A percentile compares a stretch with the other conserved stretches of the same genome.
phyloP scores from a whole-genome alignment of 73 alveolate genomes.

The Tetrahymena elliotti region DNA sequence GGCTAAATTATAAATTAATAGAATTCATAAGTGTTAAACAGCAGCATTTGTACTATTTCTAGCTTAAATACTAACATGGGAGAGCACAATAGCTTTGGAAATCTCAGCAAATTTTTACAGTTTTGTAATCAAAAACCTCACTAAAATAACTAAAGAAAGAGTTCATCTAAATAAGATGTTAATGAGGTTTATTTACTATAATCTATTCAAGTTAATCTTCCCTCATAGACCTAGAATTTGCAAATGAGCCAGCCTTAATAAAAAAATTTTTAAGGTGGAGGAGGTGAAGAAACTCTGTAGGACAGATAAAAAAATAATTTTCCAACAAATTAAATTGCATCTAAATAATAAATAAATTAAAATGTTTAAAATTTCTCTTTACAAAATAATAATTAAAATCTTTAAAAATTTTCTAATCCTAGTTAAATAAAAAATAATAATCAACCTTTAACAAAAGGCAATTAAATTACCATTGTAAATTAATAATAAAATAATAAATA shows the following conservation, averaged over 20 bases:
- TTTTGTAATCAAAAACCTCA: background rate
- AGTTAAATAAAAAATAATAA: too few species aligned
- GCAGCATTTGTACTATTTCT: background rate
- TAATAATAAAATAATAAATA: too few species aligned
- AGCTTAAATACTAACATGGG: background rate
- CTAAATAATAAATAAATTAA: background rate
- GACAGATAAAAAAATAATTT: background rate
- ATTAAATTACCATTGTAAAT: background rate
- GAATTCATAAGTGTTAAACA: background rate
- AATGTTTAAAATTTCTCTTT: background rate
- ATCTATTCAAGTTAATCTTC: background rate
- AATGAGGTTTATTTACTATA: background rate
- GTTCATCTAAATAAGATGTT: background rate
- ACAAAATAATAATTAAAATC: too few species aligned
- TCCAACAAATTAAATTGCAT: background rate
- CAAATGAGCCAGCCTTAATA: background rate
- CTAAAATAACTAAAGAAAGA: background rate
- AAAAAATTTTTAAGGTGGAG: background rate
- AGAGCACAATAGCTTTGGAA: background rate
- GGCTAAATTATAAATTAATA: background rate
- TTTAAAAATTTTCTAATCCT: background rate
- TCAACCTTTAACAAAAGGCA: background rate
- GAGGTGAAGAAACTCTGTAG: too few species aligned
- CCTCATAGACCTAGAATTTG: background rate
- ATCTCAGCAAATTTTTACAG: background rate